Base-by-base conservation (phyloP, 352 stramenopile genomes). In the Pythium phragmitis region DNA sequence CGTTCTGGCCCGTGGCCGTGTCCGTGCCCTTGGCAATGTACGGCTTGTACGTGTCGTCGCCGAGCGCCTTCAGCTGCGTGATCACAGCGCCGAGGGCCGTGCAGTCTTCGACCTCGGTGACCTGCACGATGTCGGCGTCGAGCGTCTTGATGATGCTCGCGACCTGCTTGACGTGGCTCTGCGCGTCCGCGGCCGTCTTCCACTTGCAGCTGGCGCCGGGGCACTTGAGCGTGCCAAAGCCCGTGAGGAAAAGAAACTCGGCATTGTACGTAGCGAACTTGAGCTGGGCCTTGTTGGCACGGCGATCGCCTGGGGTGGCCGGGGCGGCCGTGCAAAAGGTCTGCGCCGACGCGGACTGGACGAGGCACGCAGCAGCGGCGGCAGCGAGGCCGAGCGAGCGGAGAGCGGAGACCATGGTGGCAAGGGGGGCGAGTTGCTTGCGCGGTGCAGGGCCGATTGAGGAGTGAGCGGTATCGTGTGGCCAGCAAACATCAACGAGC, bases 1-100 rank as follows among this genome's bases (percentile, higher is more conserved):
- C 70, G 72, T 91, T 89, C 61, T 91, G 82, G 14, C 78, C 74
- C n/a, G 82, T 91, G 2, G 76, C 58, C 8, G 82, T 87, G 68
- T 91, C 82, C 0, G 69, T 75, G 41, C 82, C 82, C 37, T 57
- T 70, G 30, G 89, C 65, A 28, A 91, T 41, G 63, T 89, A 91
- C 54, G 77, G 82, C 56, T 80, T 80, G 75, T 88, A 87, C 9
- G 72, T 84, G 50, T 51, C 65, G 45, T 87, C 81, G 11, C 77
- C 79, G 11, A 88, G 70, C 7, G 67, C 59, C 57, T 50, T 21
- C 19, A 89, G 70, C 63, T 82, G 57, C 28, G 55, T 70, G 67
- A 87, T 83, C 59, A 89, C 60, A n/a, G 74, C 68, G 16, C 81
- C 58, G 7, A 90, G 70, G 37, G 73, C 78, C 0, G 65, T 69